These are phyloP conservation scores for Pythium phragmitis DNA, from an alignment of 352 stramenopile genomes.

Conservation along the genomic window DNA sequence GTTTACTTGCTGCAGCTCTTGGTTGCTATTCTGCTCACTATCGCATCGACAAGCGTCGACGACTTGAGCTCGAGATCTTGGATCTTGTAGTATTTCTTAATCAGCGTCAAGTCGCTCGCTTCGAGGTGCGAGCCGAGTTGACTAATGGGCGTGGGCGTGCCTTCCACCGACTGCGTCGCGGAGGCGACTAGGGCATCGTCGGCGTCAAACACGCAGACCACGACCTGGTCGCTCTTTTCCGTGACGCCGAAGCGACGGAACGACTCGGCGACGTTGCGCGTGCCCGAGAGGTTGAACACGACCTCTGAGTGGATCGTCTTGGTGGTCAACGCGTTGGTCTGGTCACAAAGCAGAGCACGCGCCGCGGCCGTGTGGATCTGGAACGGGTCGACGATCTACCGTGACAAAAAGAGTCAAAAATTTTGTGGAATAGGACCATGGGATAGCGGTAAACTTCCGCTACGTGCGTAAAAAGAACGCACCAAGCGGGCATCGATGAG, in stretches of 20 bases:
- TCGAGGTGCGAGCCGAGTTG: conserved; percentile 55
- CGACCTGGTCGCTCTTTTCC: conserved; percentile 49
- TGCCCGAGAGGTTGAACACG: conserved; percentile 85
- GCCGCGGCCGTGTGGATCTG: conserved; percentile 73
- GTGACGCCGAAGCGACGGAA: conserved; percentile 77
- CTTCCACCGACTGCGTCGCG: conserved; percentile 49
- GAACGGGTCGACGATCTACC: conserved; percentile 71
- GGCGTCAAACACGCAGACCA: conserved; percentile 79
- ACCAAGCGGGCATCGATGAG: conserved; percentile 77
- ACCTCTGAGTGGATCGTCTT: conserved; percentile 81
- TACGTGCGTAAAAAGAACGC: conserved; percentile 1
- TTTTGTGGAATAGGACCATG: background rate
- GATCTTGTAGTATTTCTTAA: conserved; percentile 88
- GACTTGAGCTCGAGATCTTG: conserved; percentile 67
- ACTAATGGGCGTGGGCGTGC: conserved; percentile 39
- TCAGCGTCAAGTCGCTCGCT: conserved; percentile 44
- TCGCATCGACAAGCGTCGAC: conserved; percentile 66
- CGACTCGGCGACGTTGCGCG: conserved; percentile 81
- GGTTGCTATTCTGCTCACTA: conserved; percentile 82
- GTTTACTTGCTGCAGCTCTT: conserved; percentile 83
- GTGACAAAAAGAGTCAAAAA: background rate
- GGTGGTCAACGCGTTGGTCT: conserved; percentile 54
- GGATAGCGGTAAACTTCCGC: background rate
- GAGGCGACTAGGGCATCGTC: conserved; percentile 40
- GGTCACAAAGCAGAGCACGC: conserved; percentile 67